Evolutionary conservation across 495 filamentous ascomycete species (phyloP), one percentile per base, ranked within the genome.

Genomic region (Jackrogersella multiformis): DNA sequence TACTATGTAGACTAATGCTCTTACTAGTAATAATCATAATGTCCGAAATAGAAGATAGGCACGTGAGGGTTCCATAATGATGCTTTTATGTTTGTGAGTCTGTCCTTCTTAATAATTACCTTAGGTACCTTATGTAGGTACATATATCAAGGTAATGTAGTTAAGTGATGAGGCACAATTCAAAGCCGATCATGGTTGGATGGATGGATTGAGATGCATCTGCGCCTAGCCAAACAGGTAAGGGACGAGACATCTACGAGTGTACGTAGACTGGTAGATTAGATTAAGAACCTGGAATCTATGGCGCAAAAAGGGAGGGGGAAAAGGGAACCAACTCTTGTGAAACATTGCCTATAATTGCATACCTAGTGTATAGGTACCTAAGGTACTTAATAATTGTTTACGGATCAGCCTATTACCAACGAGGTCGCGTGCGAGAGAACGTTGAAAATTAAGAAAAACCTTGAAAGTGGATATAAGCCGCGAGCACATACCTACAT

Each of bases 41-140:
- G 64, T 56, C 66, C 56, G 35, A 49, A 58, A 60, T 60, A 20
- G 56, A 52, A 26, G 64, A 60, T 36, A 51, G 44, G 38, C 61
- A 69, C 61, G 61, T 64, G 66, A 69, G 66, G 54, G 30, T 34
- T 28, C n/a, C 32, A 44, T 53, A 20, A 61, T 34, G 21, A 26
- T 48, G 15, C 18, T 6, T 51, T 34, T 18, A 21, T 20, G 28
- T 18, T 30, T 53, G 49, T 53, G 32, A 35, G 34, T 20, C 12
- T 12, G 42, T 24, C 23, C 42, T 21, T 46, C 21, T 24, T 18
- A 5, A 20, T 21, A 61, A 4, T 44, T 35, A 30, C 36, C n/a
- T n/a, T n/a, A n/a, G n/a, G n/a, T n/a, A n/a, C n/a, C n/a, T 0
- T 20, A 13, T 12, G 21, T 28, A 48, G 26, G 26, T 30, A 28